Percentiles rank a stretch among this genome's conserved stretches.
Evolutionary conservation across 768 basidiomycete genomes (phyloP).

Genomic region (Serendipita sp.): DNA sequence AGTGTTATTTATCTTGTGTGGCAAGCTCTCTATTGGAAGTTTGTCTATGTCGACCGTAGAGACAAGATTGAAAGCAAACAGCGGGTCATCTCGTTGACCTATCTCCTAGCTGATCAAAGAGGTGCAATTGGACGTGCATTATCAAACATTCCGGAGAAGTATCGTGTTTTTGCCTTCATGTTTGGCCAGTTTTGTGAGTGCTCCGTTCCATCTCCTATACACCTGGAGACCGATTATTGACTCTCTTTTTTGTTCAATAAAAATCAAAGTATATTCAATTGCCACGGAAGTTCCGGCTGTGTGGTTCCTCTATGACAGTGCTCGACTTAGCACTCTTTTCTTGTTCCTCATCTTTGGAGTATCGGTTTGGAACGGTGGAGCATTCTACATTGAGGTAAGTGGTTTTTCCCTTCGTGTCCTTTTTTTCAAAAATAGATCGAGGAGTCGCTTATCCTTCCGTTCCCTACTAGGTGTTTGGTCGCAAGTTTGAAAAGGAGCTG

Average conservation of each 20-base stretch:
- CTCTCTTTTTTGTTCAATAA: no score
- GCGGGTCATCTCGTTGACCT: conserved; percentile 81
- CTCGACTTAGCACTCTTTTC: conserved; percentile 63
- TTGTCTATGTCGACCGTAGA: conserved; percentile 75
- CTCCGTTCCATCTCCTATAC: neutral
- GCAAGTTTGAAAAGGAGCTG: conserved; percentile 93
- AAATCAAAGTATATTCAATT: conserved; percentile 65
- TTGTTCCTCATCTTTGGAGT: conserved; percentile 68
- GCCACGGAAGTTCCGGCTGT: conserved; percentile 78
- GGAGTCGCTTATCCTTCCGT: neutral
- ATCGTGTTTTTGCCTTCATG: conserved; percentile 66
- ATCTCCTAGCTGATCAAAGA: conserved; percentile 73
- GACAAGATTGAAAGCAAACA: conserved; percentile 85
- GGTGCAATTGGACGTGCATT: conserved; percentile 65
- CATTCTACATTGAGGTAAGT: conserved; percentile 79
- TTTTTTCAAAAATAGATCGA: no score
- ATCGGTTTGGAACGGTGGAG: conserved; percentile 91
- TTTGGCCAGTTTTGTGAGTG: conserved; percentile 59
- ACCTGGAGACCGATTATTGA: neutral
- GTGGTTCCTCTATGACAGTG: conserved; percentile 65
- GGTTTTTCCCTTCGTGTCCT: neutral
- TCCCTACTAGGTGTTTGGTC: conserved; percentile 51
- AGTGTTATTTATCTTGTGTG: conserved; percentile 81
- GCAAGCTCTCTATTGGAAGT: conserved; percentile 93
- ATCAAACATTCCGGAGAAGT: conserved; percentile 39